A percentile compares a stretch with the other conserved stretches of the same genome.
Conservation (phyloP, 306 rosid species). For the Nissolia schottii region DNA sequence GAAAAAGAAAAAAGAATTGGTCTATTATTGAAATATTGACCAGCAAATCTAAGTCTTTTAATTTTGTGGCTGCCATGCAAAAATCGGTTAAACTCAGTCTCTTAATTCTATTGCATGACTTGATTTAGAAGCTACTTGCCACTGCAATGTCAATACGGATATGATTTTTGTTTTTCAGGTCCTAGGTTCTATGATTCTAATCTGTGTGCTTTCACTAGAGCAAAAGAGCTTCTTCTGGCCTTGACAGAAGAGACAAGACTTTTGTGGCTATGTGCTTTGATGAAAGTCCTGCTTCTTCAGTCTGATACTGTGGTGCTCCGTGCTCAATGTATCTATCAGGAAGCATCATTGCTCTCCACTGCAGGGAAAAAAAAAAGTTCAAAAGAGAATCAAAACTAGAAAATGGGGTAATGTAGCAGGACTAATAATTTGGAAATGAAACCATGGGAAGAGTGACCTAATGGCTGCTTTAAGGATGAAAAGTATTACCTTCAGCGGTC, state of each 20-base stretch:
- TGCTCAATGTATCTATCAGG: constrained; percentile 81
- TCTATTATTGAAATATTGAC: not conserved
- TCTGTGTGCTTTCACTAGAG: constrained; percentile 29
- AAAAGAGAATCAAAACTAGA: not conserved
- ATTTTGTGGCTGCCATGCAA: not conserved
- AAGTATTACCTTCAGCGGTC: constrained; percentile 55
- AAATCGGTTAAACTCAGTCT: not conserved
- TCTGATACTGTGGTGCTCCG: constrained; percentile 63
- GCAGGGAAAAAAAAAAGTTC: constrained; percentile 24
- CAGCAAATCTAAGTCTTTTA: not conserved
- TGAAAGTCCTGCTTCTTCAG: constrained; percentile 61
- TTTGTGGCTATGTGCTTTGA: constrained; percentile 56
- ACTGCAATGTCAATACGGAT: not conserved
- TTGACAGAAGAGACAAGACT: constrained; percentile 53
- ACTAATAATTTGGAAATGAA: not conserved
- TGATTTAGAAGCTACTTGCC: not conserved
- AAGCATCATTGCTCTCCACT: constrained; percentile 69
- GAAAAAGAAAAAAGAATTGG: no score
- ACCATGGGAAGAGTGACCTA: not conserved
- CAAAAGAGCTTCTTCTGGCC: constrained; percentile 50
- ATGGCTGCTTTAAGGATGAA: not conserved
- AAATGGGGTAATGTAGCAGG: not conserved
- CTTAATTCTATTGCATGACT: not conserved
- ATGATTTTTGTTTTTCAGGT: constrained; percentile 11
- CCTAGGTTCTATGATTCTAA: not conserved